Evolutionary conservation across 2,329 filamentous ascomycete species (phyloP).

Genomic region (Furcasterigmium furcatum): DNA sequence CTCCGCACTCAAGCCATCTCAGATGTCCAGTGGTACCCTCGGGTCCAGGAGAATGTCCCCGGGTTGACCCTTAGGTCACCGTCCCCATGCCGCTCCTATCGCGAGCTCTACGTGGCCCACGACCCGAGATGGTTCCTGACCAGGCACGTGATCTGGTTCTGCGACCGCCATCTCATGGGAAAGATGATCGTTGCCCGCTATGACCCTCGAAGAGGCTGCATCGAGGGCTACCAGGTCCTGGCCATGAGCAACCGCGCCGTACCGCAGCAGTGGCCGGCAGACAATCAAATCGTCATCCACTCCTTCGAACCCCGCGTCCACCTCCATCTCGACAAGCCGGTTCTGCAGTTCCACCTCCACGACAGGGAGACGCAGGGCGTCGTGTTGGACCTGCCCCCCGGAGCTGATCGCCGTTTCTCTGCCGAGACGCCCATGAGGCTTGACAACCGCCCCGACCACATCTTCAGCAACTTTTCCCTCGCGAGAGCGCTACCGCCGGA

Average conservation of each 20-base stretch:
- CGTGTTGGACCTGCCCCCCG: not conserved
- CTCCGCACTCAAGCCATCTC: slow-evolving; percentile 58
- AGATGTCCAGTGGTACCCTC: slow-evolving; percentile 69
- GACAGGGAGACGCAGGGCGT: not conserved
- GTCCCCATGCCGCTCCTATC: slow-evolving; percentile 61
- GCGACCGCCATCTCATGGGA: slow-evolving; percentile 69
- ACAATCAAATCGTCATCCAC: slow-evolving; percentile 66
- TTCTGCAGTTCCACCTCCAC: slow-evolving; percentile 51
- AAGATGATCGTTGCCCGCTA: slow-evolving; percentile 76
- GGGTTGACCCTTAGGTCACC: slow-evolving; percentile 47
- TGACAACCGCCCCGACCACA: slow-evolving; percentile 38
- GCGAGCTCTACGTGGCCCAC: slow-evolving; percentile 69
- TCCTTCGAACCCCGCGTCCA: slow-evolving; percentile 67
- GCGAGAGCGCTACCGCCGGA: slow-evolving; percentile 46
- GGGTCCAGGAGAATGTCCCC: slow-evolving; percentile 68
- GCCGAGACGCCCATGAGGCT: slow-evolving; percentile 52
- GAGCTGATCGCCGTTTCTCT: slow-evolving; percentile 33
- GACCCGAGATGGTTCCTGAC: slow-evolving; percentile 84
- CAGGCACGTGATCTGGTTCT: slow-evolving; percentile 81
- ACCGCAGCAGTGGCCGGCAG: slow-evolving; percentile 58
- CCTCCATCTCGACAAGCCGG: slow-evolving; percentile 72
- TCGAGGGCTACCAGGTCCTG: slow-evolving; percentile 76
- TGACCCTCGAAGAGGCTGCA: slow-evolving; percentile 67
- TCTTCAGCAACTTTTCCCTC: slow-evolving; percentile 68
- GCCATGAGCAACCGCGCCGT: slow-evolving; percentile 56